These are phyloP conservation scores for Metschnikowia orientalis DNA, from an alignment of 805 yeast genomes.

Conservation along the genomic window DNA sequence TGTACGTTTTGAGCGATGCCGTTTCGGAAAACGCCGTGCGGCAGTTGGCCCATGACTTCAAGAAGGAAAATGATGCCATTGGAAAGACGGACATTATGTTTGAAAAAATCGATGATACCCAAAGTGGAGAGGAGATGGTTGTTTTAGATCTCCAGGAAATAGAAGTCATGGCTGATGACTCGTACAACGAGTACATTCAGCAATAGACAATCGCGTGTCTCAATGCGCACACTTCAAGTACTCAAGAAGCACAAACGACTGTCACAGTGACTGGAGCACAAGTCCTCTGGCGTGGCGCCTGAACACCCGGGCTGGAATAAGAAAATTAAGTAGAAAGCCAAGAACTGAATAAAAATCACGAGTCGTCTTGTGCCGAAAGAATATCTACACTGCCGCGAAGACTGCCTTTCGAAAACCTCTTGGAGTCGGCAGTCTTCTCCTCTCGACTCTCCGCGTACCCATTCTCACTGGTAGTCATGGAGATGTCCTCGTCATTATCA, in stretches of 20 bases:
- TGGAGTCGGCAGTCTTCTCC: slow-evolving; percentile 3
- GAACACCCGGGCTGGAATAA: too few species aligned
- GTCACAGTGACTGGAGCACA: too few species aligned
- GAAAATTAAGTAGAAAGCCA: too few species aligned
- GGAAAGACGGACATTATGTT: slow-evolving; percentile 48
- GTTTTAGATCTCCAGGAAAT: slow-evolving; percentile 16
- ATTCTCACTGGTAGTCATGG: slow-evolving; percentile 16
- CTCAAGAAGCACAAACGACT: too few species aligned
- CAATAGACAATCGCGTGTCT: slow-evolving; percentile 1
- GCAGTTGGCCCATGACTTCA: slow-evolving; percentile 62
- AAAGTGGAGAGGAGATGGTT: slow-evolving; percentile 19
- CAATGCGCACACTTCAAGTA: too few species aligned
- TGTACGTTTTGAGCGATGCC: slow-evolving; percentile 63
- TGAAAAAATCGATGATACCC: slow-evolving; percentile 42
- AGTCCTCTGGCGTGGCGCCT: too few species aligned
- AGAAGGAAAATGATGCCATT: slow-evolving; percentile 36
- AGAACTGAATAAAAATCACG: too few species aligned
- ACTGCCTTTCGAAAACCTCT: slow-evolving; percentile 2
- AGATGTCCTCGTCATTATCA: slow-evolving; percentile 14
- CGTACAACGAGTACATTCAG: slow-evolving; percentile 8
- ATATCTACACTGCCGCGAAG: slow-evolving; percentile 3
- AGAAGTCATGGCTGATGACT: slow-evolving; percentile 18
- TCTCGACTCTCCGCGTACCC: not conserved
- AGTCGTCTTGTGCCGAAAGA: slow-evolving; percentile 1
- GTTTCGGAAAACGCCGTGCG: slow-evolving; percentile 58